These are phyloP conservation scores for Yueomyces sinensis DNA, from an alignment of 805 yeast genomes.

Conservation along the genomic window DNA sequence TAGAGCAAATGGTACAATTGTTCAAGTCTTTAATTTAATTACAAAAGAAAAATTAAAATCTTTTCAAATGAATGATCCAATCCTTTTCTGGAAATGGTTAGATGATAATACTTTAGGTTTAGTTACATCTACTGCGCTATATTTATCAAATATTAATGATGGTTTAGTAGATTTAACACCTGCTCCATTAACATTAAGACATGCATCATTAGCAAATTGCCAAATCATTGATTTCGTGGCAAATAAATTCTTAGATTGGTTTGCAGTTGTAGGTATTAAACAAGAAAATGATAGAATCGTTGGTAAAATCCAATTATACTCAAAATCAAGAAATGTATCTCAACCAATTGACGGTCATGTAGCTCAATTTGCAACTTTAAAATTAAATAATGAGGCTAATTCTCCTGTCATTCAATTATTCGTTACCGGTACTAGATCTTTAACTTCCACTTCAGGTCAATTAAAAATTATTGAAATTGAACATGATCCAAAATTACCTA, in stretches of 20 bases:
- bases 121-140: conserved; percentile 64
- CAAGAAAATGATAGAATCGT: conserved; percentile 90
- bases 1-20: conserved; percentile 91
- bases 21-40: conserved; percentile 84
- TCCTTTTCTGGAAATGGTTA: conserved; percentile 94
- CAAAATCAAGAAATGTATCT: conserved; percentile 79
- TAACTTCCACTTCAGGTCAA: conserved; percentile 62
- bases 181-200: conserved; percentile 65
- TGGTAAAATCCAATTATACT: conserved; percentile 89
- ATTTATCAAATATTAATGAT: conserved; percentile 74
- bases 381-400: conserved; percentile 66
- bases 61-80: conserved; percentile 74
- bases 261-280: conserved; percentile 87
- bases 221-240: conserved; percentile 88
- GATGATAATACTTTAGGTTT: conserved; percentile 61
- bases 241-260: conserved; percentile 76
- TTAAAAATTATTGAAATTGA: conserved; percentile 93
- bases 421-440: conserved; percentile 83
- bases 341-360: conserved; percentile 98
- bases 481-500: conserved; percentile 72
- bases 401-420: conserved; percentile 66
- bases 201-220: conserved; percentile 58
- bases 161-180: conserved; percentile 73
- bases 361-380: conserved; percentile 69
- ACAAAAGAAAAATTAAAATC: conserved; percentile 83